phyloP scores from a whole-genome alignment of 2,329 filamentous ascomycete species.

The Exophiala sp. region DNA sequence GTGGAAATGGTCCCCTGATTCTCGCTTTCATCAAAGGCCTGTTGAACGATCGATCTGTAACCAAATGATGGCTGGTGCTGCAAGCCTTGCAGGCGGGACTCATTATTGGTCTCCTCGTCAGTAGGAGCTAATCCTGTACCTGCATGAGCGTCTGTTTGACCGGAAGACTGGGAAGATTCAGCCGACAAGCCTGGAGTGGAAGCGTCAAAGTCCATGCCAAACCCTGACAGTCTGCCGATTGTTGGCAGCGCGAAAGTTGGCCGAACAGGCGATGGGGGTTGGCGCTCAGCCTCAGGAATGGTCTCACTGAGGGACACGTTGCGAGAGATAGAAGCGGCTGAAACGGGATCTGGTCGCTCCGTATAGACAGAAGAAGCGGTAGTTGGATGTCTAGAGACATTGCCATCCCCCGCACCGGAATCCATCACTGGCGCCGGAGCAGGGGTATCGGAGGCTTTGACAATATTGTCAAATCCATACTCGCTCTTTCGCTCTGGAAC shows the following conservation, averaged over 20 bases:
- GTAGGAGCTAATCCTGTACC: not conserved
- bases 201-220: slow-evolving; percentile 21
- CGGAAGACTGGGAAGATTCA: not conserved
- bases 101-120: not conserved
- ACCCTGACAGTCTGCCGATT: slow-evolving; percentile 22
- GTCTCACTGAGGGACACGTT: slow-evolving; percentile 15
- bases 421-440: slow-evolving; percentile 13
- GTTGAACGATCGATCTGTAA: slow-evolving; percentile 56
- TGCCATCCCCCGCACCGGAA: slow-evolving; percentile 9
- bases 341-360: slow-evolving; percentile 27
- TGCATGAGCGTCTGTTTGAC: not conserved
- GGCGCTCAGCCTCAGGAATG: not conserved
- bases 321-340: slow-evolving; percentile 19
- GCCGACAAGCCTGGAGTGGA: not conserved
- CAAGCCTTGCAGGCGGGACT: slow-evolving; percentile 30
- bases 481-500: slow-evolving; percentile 56
- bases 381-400: slow-evolving; percentile 20
- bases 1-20: slow-evolving; percentile 51
- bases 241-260: slow-evolving; percentile 15
- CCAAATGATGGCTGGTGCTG: slow-evolving; percentile 50
- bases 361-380: slow-evolving; percentile 28
- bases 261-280: not conserved
- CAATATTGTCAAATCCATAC: slow-evolving; percentile 48
- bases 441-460: slow-evolving; percentile 6
- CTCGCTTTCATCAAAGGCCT: slow-evolving; percentile 57